Evolutionary conservation across 1,139 yeast genomes (phyloP).

Genomic region (Hyphopichia burtonii): DNA sequence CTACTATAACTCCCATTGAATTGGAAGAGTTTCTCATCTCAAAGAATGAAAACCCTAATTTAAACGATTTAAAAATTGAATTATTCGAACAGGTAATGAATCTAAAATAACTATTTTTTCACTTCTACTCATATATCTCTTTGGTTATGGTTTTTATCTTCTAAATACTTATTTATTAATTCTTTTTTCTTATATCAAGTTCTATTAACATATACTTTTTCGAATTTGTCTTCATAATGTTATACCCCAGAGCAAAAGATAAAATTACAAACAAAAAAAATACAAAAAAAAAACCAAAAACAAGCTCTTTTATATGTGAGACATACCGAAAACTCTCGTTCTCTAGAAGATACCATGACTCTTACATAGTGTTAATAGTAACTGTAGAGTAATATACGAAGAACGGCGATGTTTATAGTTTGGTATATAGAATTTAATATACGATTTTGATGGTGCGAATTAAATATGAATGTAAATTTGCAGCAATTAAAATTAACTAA

Average conservation of each 20-base stretch:
- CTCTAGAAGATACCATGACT: not conserved
- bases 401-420: not conserved
- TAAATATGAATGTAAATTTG: constrained; percentile 36
- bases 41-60: constrained; percentile 48
- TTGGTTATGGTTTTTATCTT: not conserved
- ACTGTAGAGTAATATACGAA: not conserved
- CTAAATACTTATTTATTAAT: not conserved
- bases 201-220: not conserved
- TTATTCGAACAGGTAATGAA: constrained; percentile 55
- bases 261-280: not conserved
- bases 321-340: not conserved
- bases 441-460: constrained; percentile 46
- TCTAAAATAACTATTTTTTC: not conserved
- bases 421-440: constrained; percentile 29
- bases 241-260: not conserved
- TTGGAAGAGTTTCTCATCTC: constrained; percentile 65
- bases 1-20: constrained; percentile 56
- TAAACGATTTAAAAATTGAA: constrained; percentile 50
- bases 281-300: not conserved
- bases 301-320: not conserved
- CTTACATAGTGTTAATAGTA: not conserved
- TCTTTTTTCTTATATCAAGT: not conserved
- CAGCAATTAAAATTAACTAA: too few species aligned
- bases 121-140: not conserved
- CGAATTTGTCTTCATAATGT: not conserved